Evolutionary conservation across 768 basidiomycete genomes (phyloP).

Genomic region (Suillus sp.): DNA sequence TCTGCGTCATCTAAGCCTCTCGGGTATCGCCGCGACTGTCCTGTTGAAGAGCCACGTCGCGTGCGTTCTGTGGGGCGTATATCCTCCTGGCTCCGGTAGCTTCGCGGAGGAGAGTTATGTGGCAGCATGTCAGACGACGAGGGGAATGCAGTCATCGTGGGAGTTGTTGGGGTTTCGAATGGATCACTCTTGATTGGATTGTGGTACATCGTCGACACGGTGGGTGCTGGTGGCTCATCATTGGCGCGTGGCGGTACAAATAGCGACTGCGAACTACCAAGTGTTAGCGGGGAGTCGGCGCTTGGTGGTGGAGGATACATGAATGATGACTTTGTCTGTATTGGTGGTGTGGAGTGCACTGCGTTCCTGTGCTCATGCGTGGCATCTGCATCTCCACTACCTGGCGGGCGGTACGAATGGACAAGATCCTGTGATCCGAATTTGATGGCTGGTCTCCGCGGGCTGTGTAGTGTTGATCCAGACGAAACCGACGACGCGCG

Average conservation of each 20-base stretch:
- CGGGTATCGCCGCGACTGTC: conserved; percentile 51
- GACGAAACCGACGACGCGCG: conserved; percentile 36
- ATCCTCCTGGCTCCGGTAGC: conserved; percentile 8
- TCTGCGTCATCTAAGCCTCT: conserved; percentile 57
- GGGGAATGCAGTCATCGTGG: conserved; percentile 30
- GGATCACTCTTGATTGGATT: conserved; percentile 23
- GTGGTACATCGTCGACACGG: conserved; percentile 15
- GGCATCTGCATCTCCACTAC: conserved; percentile 46
- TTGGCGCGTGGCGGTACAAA: conserved; percentile 28
- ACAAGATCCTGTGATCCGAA: conserved; percentile 75
- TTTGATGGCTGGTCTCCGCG: conserved; percentile 64
- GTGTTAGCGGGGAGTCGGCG: conserved; percentile 20
- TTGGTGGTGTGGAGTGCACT: conserved; percentile 14
- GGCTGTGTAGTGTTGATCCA: conserved; percentile 29
- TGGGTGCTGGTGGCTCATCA: conserved; percentile 36
- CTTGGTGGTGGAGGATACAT: conserved; percentile 34
- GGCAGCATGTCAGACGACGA: conserved; percentile 23
- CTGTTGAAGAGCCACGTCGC: conserved; percentile 42
- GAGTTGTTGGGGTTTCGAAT: conserved; percentile 33
- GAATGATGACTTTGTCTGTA: conserved; percentile 21
- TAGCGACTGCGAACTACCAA: conserved; percentile 22
- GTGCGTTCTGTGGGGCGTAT: conserved; percentile 26
- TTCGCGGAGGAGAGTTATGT: conserved; percentile 11
- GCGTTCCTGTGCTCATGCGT: conserved; percentile 53
- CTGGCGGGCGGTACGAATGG: conserved; percentile 69